These are phyloP conservation scores for Arachis stenosperma DNA, from an alignment of 306 rosid genomes.

Conservation along the genomic window DNA sequence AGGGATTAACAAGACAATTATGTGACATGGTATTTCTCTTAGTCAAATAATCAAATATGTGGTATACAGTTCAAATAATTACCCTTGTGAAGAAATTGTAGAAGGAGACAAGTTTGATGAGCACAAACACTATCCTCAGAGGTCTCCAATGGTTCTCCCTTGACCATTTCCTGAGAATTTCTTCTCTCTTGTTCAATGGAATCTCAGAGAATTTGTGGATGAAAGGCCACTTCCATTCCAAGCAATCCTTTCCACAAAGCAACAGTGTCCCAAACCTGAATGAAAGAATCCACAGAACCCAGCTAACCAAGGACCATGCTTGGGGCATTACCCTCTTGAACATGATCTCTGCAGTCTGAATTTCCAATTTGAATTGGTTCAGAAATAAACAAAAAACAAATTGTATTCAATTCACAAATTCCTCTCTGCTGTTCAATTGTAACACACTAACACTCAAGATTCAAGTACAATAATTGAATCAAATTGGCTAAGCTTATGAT, in stretches of 20 bases:
- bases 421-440: too few species aligned
- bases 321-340: slow-evolving; percentile 52
- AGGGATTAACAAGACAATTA: too few species aligned
- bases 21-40: background rate
- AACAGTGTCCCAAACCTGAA: slow-evolving; percentile 72
- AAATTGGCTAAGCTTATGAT: too few species aligned
- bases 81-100: slow-evolving; percentile 81
- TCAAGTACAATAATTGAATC: too few species aligned
- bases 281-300: slow-evolving; percentile 57
- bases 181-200: slow-evolving; percentile 74
- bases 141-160: slow-evolving; percentile 50
- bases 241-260: slow-evolving; percentile 66
- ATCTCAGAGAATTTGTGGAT: slow-evolving; percentile 72
- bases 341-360: slow-evolving; percentile 69
- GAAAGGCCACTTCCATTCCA: slow-evolving; percentile 79
- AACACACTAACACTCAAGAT: too few species aligned
- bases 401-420: background rate
- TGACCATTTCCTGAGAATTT: slow-evolving; percentile 67
- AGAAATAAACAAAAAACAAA: background rate
- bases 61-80: slow-evolving; percentile 18
- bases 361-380: slow-evolving; percentile 4
- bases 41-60: background rate
- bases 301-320: slow-evolving; percentile 49
- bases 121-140: slow-evolving; percentile 56
- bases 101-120: slow-evolving; percentile 69